Evolutionary conservation across 192 early-diverging fungal species (phyloP).

Genomic region (Coemansia aciculifera): DNA sequence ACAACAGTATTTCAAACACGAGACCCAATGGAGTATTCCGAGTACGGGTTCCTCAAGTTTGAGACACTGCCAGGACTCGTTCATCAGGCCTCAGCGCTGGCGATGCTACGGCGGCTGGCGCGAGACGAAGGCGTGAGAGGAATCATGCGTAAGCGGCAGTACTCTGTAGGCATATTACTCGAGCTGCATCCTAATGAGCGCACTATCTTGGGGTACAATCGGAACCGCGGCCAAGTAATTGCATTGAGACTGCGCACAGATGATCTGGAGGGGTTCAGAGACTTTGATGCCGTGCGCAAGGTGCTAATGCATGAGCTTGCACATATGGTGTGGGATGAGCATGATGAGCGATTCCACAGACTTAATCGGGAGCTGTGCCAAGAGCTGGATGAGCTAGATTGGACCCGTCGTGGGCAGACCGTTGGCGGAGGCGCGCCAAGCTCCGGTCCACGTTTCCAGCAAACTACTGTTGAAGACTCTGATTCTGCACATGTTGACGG

Average conservation of each 20-base stretch:
- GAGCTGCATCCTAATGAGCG: conserved; percentile 48
- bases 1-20: conserved; percentile 9
- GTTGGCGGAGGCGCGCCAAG: not conserved
- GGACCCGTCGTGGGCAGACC: conserved; percentile 39
- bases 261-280: conserved; percentile 43
- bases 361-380: conserved; percentile 43
- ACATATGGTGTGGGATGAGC: conserved; percentile 55
- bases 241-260: conserved; percentile 46
- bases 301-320: conserved; percentile 57
- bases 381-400: conserved; percentile 48
- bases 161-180: conserved; percentile 30
- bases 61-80: conserved; percentile 16
- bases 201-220: conserved; percentile 51
- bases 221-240: conserved; percentile 47
- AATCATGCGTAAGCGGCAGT: conserved; percentile 38
- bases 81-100: conserved; percentile 16
- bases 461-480: conserved; percentile 1
- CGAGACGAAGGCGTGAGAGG: conserved; percentile 39
- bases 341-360: conserved; percentile 43
- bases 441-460: conserved; percentile 12
- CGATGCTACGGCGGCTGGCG: conserved; percentile 26
- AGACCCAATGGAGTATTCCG: not conserved
- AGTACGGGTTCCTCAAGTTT: conserved; percentile 27
- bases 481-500: conserved; percentile 29
- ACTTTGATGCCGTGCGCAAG: conserved; percentile 26